Percentiles rank a stretch among this genome's conserved stretches.
These are phyloP conservation scores for Suhomyces tanzawaensis DNA, from an alignment of 805 yeast species.

Conservation along the genomic window DNA sequence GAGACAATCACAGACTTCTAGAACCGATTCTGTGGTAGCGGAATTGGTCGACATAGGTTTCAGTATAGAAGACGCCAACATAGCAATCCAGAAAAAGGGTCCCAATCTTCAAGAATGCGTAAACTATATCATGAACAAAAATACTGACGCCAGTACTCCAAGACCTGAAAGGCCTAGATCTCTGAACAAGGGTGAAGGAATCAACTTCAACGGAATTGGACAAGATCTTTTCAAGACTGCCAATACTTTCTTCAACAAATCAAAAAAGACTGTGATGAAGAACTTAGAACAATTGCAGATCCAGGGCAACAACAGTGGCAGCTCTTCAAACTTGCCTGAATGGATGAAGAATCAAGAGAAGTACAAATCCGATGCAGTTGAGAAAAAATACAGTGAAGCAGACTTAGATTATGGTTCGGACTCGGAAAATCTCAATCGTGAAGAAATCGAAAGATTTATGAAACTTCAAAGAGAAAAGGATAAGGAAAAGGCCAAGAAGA, in stretches of 20 bases:
- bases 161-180: neutral
- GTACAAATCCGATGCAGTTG: constrained; percentile 43
- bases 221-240: constrained; percentile 59
- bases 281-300: constrained; percentile 58
- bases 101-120: constrained; percentile 64
- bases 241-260: constrained; percentile 53
- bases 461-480: constrained; percentile 35
- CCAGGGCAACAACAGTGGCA: constrained; percentile 7
- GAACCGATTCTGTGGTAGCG: constrained; percentile 53
- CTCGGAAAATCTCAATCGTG: constrained; percentile 44
- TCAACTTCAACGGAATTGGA: constrained; percentile 49
- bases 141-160: neutral
- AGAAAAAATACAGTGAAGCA: constrained; percentile 33
- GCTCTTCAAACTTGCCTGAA: constrained; percentile 48
- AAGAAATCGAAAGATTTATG: constrained; percentile 40
- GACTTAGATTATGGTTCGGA: constrained; percentile 44
- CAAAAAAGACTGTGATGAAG: constrained; percentile 57
- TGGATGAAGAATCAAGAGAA: constrained; percentile 69
- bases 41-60: constrained; percentile 82
- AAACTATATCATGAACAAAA: constrained; percentile 55
- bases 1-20: neutral
- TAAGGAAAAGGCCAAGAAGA: constrained; percentile 30
- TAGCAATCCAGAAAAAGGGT: constrained; percentile 60
- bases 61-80: constrained; percentile 53
- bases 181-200: neutral